Conservation (phyloP, 2,329 filamentous ascomycete genomes). For the Neoscytalidium dimidiatum region DNA sequence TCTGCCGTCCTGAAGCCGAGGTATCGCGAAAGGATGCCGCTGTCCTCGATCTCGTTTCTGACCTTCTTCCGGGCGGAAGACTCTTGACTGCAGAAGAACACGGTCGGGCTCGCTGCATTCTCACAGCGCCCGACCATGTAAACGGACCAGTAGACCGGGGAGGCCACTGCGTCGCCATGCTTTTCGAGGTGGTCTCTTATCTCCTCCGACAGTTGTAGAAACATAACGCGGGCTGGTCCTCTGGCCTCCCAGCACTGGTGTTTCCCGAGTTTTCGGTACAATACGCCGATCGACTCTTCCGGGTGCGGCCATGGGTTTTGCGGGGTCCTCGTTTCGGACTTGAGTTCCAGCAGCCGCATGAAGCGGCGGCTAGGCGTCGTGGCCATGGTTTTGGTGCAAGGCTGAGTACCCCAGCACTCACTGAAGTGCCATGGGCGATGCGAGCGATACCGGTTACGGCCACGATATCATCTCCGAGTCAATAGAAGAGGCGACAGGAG, state of each 20-base stretch:
- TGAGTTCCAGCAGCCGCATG: neutral
- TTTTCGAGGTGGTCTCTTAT: conserved; percentile 23
- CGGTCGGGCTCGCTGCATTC: conserved; percentile 19
- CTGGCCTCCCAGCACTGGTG: conserved; percentile 23
- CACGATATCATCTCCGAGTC: no score
- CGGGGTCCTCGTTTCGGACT: neutral
- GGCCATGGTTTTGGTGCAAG: neutral
- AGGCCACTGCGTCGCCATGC: conserved; percentile 20
- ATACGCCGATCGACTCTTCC: neutral
- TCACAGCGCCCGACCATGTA: conserved; percentile 24
- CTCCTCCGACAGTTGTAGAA: conserved; percentile 12
- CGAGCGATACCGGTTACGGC: no score
- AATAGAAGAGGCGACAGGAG: no score
- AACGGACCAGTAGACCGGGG: conserved; percentile 1
- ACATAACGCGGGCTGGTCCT: conserved; percentile 20
- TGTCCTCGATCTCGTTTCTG: conserved; percentile 20
- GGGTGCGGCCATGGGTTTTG: neutral
- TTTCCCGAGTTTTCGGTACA: neutral
- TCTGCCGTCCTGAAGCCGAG: conserved; percentile 22
- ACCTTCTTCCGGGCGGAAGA: conserved; percentile 19
- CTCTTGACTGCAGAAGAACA: conserved; percentile 25
- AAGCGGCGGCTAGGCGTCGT: neutral
- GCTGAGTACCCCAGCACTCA: no score
- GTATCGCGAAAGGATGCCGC: conserved; percentile 20
- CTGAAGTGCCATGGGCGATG: no score